Evolutionary conservation across 768 basidiomycete species (phyloP), one percentile per base, ranked within the genome.

Genomic region (Nidularia pulvinata): DNA sequence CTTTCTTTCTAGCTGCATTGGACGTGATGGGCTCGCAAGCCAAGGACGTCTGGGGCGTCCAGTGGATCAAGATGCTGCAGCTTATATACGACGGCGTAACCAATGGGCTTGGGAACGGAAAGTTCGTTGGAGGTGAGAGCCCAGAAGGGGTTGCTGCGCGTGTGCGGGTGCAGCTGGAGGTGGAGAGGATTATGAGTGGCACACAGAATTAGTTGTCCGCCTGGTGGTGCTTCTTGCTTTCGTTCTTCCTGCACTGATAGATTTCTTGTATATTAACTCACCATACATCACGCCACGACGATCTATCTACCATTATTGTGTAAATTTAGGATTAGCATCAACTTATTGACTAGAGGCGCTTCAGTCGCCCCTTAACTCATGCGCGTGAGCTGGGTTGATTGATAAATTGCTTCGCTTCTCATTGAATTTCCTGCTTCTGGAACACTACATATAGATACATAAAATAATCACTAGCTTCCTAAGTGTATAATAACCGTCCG

Each of bases 61-160:
- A 93, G 65, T 93, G 88, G 84, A 69, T 85, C 54, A 92, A 92
- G 65, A 67, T 92, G 49, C 75, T 93, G 19, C 78, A 73, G 25
- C 65, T 89, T 11, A 64, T 92, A 11, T 84, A 91, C 56, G 79
- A 85, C 49, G 84, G 85, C 6, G 73, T 82, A 39, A 89, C 82
- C 0, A 66, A 61, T 4, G 86, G 87, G 5, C 70, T 83, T 50
- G 78, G 74, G 51, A 57, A 69, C 50, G 74, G 62, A 50, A 75
- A 65, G 50, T 66, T 79, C 32, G 78, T 91, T 34, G 89, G 89
- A 3, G 88, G 87, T 0, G 61, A 71, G 44, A 73, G 74, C n/a
- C 70, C 82, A 6, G 86, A 85, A 57, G 87, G 85, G 13, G 80
- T 70, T 22, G 84, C 87, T 3, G 83, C 86, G 16, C 82, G 87